Conservation (phyloP, 352 stramenopile species). For the Pythium phragmitis region DNA sequence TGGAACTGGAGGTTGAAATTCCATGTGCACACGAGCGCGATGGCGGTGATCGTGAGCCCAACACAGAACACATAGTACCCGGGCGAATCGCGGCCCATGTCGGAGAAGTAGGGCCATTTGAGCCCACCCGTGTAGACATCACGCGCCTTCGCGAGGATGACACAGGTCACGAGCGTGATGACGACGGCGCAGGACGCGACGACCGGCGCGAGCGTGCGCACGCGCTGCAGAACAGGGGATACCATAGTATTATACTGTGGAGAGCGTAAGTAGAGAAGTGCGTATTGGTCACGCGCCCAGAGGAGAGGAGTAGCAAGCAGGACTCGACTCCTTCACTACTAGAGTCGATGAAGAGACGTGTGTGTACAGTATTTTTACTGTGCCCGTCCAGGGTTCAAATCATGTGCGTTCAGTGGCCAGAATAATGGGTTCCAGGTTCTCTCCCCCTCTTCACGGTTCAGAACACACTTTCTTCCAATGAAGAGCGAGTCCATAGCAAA, state of each 20-base stretch:
- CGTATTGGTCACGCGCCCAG: not conserved
- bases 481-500: too few relatives aligned
- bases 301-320: not conserved
- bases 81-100: conserved; percentile 57
- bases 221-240: conserved; percentile 12
- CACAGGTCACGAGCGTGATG: conserved; percentile 49
- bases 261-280: not conserved
- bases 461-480: not conserved
- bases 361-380: too few relatives aligned
- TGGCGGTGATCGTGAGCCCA: conserved; percentile 36
- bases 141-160: conserved; percentile 47
- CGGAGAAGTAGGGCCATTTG: conserved; percentile 68
- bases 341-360: not conserved
- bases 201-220: conserved; percentile 32
- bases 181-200: conserved; percentile 38
- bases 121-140: conserved; percentile 57
- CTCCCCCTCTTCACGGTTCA: too few relatives aligned
- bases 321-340: too few relatives aligned
- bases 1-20: conserved; percentile 65
- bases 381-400: too few relatives aligned
- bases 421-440: not conserved
- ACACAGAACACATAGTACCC: conserved; percentile 57
- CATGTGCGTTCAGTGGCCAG: too few relatives aligned
- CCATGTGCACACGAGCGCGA: conserved; percentile 42
- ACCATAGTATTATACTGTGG: not conserved